Evolutionary conservation across 768 basidiomycete genomes (phyloP).

Genomic region (Pleurotus salmoneostramineus): DNA sequence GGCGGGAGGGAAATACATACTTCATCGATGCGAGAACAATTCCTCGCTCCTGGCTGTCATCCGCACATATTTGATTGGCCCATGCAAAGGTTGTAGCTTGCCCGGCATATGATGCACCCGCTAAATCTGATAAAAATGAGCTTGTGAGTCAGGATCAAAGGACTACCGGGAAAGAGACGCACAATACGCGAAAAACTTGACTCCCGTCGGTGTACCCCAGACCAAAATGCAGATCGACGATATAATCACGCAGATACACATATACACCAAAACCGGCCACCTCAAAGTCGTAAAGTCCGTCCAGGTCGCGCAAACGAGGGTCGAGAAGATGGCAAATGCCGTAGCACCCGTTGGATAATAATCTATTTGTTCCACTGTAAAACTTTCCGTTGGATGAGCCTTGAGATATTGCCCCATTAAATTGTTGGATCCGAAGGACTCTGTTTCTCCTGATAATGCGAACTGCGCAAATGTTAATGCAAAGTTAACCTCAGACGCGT

Average conservation of each 20-base stretch:
- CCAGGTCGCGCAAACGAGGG: slow-evolving; percentile 58
- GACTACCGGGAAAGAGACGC: slow-evolving; percentile 16
- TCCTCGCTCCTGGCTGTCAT: slow-evolving; percentile 66
- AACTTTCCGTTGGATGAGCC: slow-evolving; percentile 44
- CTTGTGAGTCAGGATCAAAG: background rate
- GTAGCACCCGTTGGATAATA: slow-evolving; percentile 64
- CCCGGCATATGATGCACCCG: slow-evolving; percentile 68
- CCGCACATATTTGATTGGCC: slow-evolving; percentile 76
- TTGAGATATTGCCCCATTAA: slow-evolving; percentile 73
- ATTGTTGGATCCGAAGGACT: slow-evolving; percentile 68
- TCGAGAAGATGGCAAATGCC: slow-evolving; percentile 61
- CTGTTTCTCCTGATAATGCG: slow-evolving; percentile 62
- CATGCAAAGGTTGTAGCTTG: slow-evolving; percentile 79
- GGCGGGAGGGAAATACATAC: slow-evolving; percentile 24
- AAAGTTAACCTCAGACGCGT: background rate
- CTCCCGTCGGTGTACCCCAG: slow-evolving; percentile 52
- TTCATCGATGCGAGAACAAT: slow-evolving; percentile 79
- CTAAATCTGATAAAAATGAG: slow-evolving; percentile 33
- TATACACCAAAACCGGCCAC: slow-evolving; percentile 65
- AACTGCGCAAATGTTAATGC: slow-evolving; percentile 34
- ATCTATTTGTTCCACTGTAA: slow-evolving; percentile 57
- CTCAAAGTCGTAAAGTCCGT: slow-evolving; percentile 55
- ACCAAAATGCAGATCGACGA: slow-evolving; percentile 57
- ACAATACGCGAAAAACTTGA: slow-evolving; percentile 80
- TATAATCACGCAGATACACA: slow-evolving; percentile 50